phyloP scores from a whole-genome alignment of 2,329 filamentous ascomycete species.

The Aureobasidium vineae region DNA sequence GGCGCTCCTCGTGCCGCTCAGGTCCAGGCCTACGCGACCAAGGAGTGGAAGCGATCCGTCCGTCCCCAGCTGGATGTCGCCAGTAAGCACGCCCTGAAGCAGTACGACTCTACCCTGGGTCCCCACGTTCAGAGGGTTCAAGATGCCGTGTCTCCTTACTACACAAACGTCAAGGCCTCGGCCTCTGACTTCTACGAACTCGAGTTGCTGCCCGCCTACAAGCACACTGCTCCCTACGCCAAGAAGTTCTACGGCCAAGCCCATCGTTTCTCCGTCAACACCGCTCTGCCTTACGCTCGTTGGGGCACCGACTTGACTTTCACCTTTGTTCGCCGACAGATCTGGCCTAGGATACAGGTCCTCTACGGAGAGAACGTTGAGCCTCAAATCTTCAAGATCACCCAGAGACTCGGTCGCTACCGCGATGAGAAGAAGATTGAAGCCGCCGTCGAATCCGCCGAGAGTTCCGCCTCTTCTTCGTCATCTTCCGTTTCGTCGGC shows the following conservation, averaged over 20 bases:
- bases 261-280: slow-evolving; percentile 65
- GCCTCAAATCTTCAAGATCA: slow-evolving; percentile 89
- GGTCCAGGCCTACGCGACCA: slow-evolving; percentile 62
- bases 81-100: slow-evolving; percentile 58
- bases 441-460: slow-evolving; percentile 56
- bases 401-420: slow-evolving; percentile 79
- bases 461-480: slow-evolving; percentile 38
- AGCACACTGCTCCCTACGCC: slow-evolving; percentile 70
- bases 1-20: slow-evolving; percentile 70
- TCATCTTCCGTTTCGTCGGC: slow-evolving; percentile 15
- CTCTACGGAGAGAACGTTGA: slow-evolving; percentile 91
- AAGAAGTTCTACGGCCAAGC: slow-evolving; percentile 65
- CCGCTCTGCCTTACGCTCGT: slow-evolving; percentile 68
- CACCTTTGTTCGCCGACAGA: slow-evolving; percentile 68
- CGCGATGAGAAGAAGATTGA: slow-evolving; percentile 63
- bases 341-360: slow-evolving; percentile 78
- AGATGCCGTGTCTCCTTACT: slow-evolving; percentile 66
- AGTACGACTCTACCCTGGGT: slow-evolving; percentile 69
- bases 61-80: slow-evolving; percentile 71
- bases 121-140: slow-evolving; percentile 68
- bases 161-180: slow-evolving; percentile 61
- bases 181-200: slow-evolving; percentile 68
- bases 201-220: slow-evolving; percentile 72
- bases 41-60: slow-evolving; percentile 75
- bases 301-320: slow-evolving; percentile 69